Base-by-base conservation (phyloP, 2,329 filamentous ascomycete species). In the Alternaria angustiovoidea region DNA sequence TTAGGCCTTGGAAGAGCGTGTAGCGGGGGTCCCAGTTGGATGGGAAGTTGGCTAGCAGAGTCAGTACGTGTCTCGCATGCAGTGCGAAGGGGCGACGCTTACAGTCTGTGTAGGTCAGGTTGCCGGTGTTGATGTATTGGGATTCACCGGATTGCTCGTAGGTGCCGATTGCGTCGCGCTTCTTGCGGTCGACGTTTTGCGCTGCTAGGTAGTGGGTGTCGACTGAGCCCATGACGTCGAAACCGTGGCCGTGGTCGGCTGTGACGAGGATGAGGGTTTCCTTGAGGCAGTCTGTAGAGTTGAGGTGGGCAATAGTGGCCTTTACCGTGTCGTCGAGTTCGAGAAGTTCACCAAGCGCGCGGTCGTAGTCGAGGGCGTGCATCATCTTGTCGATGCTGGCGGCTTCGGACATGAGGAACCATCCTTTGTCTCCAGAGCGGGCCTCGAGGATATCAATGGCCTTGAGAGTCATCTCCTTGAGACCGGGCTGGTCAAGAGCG, bases 321-420 rank as follows among this genome's bases (percentile, higher is more conserved):
- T 88, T 88, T 68, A 96, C 82, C 5, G 92, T 93, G 79, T 96
- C 91, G 73, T 96, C 92, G 34, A 96, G 86, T 81, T 96, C 92
- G 41, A 96, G 87, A 1, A 96, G 87, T 70, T 96, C 92, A 55
- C 91, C 92, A 0, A 96, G 87, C 1, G 92, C 91, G 54, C 92
- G 91, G 80, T 95, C 91, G 76, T 95, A 95, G 81, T 95, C 92
- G 20, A 95, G 86, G 1, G 67, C 78, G 81, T 96, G 92, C 92
- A 96, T 95, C 84, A 92, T 90, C 84, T 96, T 96, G 81, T 95
- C 92, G 68, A 96, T 91, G 2, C 88, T 92, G 16, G 92, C 92
- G 26, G 90, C 92, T 78, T 96, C 92, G 12, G 89, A 88, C 92
- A 96, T 95, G 73, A 96, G 84, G 84, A 95, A 93, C 86, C 91